Base-by-base conservation (phyloP, 768 basidiomycete species). In the Mycena leptocephala region DNA sequence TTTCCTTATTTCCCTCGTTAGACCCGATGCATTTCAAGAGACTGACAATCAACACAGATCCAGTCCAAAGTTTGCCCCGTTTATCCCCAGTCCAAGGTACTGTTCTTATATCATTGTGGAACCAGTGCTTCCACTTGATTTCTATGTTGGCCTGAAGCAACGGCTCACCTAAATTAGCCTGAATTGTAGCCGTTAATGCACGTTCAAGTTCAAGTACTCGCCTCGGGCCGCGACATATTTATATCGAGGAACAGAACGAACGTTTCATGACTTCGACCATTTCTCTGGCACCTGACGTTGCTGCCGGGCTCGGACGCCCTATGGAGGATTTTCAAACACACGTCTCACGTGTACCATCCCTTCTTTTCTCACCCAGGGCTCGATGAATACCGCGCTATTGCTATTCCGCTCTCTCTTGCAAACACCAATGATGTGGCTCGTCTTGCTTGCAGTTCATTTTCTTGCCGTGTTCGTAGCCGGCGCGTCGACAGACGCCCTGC, bases 321-420 rank as follows among this genome's bases (percentile, higher is more conserved):
- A 51, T 35, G 5, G 30, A 72, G 63, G 55, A 20, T 33, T 30
- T 46, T 35, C n/a, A 22, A 51, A 59, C 46, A 46, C 59, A 46
- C 58, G 56, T 43, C 32, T 63, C 74, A 26, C 53, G 33, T 64
- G 61, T 46, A 32, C 24, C 28, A 28, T 16, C 30, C 20, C 74
- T 75, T 75, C 74, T n/a, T 75, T 75, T 75, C 74, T 64, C 74
- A 75, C 67, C 64, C 22, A 7, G 5, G 58, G 10, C 20, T 22
- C 35, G 6, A 43, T 61, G 51, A 74, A 67, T 14, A 62, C 46
- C 26, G n/a, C 35, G 43, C 22, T 13, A 51, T 61, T 30, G n/a
- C n/a, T n/a, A n/a, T n/a, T n/a, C n/a, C n/a, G n/a, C n/a, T n/a
- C n/a, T 2, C 13, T 13, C 9, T 9, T 7, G 0, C 33, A 66